Conservation (phyloP, 305 asterid species). For the Plantago coronopus region DNA sequence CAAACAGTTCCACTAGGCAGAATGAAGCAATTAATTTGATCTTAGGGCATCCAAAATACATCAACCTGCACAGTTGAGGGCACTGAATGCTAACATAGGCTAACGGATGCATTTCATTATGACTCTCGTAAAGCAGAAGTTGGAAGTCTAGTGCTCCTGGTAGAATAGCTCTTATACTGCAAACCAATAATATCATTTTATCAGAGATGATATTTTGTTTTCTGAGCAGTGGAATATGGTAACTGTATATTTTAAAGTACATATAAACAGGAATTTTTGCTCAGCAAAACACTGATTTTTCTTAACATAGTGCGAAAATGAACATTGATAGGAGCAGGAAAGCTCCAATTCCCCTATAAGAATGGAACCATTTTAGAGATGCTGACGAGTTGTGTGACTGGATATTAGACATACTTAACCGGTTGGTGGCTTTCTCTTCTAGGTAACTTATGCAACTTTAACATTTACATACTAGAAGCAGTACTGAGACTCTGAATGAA, state of each 20-base stretch:
- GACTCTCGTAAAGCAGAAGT: slow-evolving; percentile 38
- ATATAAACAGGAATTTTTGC: not conserved
- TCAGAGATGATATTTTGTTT: slow-evolving; percentile 7
- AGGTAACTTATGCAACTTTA: not conserved
- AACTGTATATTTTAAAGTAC: slow-evolving; percentile 31
- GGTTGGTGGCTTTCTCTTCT: not conserved
- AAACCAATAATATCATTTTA: slow-evolving; percentile 28
- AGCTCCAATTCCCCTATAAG: not conserved
- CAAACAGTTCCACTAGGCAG: slow-evolving; percentile 68
- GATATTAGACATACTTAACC: not conserved
- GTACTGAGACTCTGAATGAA: not conserved
- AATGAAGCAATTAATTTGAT: slow-evolving; percentile 65
- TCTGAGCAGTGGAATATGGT: slow-evolving; percentile 17
- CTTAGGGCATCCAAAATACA: slow-evolving; percentile 78
- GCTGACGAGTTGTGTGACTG: not conserved
- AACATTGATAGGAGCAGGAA: not conserved
- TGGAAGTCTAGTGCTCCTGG: slow-evolving; percentile 54
- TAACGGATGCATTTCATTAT: slow-evolving; percentile 31
- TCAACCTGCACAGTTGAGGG: slow-evolving; percentile 71
- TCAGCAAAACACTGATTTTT: not conserved
- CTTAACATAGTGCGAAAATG: not conserved
- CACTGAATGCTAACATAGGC: slow-evolving; percentile 58
- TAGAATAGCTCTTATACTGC: slow-evolving; percentile 54
- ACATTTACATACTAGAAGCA: too few relatives aligned
- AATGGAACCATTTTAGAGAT: not conserved